Percentiles rank a stretch among this genome's conserved stretches.
phyloP scores from a whole-genome alignment of 768 basidiomycete species.

The Sarcomyxa edulis region DNA sequence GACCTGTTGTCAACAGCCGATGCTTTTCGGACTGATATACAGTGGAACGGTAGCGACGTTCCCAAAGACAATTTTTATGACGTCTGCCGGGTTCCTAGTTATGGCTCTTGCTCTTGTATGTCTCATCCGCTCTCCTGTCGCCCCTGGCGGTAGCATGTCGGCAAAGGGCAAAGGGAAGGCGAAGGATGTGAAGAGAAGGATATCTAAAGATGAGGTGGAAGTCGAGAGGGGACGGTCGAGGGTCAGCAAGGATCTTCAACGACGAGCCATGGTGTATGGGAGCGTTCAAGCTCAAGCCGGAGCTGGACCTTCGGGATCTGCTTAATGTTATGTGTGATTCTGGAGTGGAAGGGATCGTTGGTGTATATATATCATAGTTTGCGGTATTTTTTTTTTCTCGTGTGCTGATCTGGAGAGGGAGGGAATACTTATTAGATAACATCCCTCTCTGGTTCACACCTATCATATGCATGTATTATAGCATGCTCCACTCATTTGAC shows the following conservation, averaged over 20 bases:
- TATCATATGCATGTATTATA: no score
- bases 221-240: slow-evolving; percentile 41
- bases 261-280: neutral
- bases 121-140: slow-evolving; percentile 35
- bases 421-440: no score
- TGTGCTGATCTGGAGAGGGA: no score
- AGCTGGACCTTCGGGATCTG: neutral
- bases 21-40: slow-evolving; percentile 72
- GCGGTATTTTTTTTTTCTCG: no score
- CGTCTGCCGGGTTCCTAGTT: slow-evolving; percentile 46
- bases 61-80: slow-evolving; percentile 67
- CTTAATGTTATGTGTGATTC: no score
- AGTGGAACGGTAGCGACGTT: slow-evolving; percentile 59
- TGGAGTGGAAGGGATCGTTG: no score
- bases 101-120: slow-evolving; percentile 29
- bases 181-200: slow-evolving; percentile 15
- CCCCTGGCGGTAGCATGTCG: slow-evolving; percentile 8
- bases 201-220: slow-evolving; percentile 15
- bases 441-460: no score
- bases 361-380: no score
- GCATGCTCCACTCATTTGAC: no score
- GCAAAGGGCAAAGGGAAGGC: slow-evolving; percentile 14
- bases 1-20: slow-evolving; percentile 37
- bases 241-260: slow-evolving; percentile 35
- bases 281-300: neutral